A percentile compares a stretch with the other conserved stretches of the same genome.
phyloP scores from a whole-genome alignment of 2,329 filamentous ascomycete species.

The Penicillium fuscoglaucum region DNA sequence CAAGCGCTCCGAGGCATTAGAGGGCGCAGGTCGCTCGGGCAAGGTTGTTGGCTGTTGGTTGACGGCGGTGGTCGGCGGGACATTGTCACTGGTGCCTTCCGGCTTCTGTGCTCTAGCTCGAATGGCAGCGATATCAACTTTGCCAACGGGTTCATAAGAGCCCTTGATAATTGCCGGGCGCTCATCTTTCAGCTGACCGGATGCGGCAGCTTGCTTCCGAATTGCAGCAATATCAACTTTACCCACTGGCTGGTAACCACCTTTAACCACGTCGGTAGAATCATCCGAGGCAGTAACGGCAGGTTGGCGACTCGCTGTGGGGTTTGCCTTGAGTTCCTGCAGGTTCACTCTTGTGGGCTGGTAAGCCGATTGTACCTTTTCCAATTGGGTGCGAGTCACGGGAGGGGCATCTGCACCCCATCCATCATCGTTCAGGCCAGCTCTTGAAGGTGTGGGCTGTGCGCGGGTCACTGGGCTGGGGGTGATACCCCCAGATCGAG shows the following conservation, averaged over 20 bases:
- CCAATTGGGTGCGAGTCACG: conserved; percentile 78
- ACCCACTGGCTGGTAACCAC: conserved; percentile 88
- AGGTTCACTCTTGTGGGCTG: conserved; percentile 95
- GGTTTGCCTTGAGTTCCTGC: conserved; percentile 72
- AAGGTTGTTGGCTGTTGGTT: conserved; percentile 60
- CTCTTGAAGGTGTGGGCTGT: conserved; percentile 51
- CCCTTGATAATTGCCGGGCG: conserved; percentile 85
- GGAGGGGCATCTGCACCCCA: conserved; percentile 96
- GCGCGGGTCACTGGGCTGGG: conserved; percentile 64
- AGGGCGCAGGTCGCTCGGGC: conserved; percentile 74
- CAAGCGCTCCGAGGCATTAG: conserved; percentile 72
- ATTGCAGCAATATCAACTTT: conserved; percentile 97
- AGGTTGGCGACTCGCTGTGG: conserved; percentile 55
- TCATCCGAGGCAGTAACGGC: conserved; percentile 50
- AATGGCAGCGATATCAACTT: conserved; percentile 96
- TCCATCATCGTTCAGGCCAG: conserved; percentile 75
- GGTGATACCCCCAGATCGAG: conserved; percentile 54
- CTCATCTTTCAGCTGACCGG: conserved; percentile 62
- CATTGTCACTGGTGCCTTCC: conserved; percentile 36
- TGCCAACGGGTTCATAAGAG: conserved; percentile 89
- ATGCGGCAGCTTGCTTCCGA: conserved; percentile 68
- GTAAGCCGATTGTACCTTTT: conserved; percentile 91
- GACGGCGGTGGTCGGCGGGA: conserved; percentile 45
- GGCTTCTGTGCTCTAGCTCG: conserved; percentile 76
- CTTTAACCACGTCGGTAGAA: conserved; percentile 68